Evolutionary conservation across 495 filamentous ascomycete genomes (phyloP), one percentile per base, ranked within the genome.

Genomic region (Acidomyces sp.): DNA sequence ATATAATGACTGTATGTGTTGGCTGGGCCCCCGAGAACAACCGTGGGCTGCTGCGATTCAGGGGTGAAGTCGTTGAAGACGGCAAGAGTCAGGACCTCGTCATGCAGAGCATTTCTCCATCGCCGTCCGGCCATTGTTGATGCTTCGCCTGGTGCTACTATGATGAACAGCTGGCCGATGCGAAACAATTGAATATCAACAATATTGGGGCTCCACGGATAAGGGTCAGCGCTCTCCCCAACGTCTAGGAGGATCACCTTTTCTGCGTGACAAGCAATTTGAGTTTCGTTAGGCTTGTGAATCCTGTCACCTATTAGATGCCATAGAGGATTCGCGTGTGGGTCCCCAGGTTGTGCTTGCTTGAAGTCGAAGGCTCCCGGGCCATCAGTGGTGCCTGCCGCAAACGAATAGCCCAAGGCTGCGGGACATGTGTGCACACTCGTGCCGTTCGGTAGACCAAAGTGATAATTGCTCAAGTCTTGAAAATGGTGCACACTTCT

Each of bases 1-100:
- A 93, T 92, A 59, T 97, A 97, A 57, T 97, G 90, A 11, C 90
- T 85, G 58, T 97, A 97, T 51, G 72, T 85, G 60, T 97, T 97
- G 6, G 87, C 83, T 3, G 88, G 90, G 0, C 83, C 85, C n/a
- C 90, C 90, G 11, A 97, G 65, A 17, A 95, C 83, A 7, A 92
- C 81, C 13, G 84, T 60, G 2, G 85, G 85, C 1, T 70, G 55
- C 7, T 41, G 36, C 1, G 25, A 12, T 18, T 47, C 39, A 15
- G 24, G 15, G 13, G 21, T 19, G 2, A n/a, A 22, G 27, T 34
- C 25, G 29, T 17, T 18, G 2, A 37, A 22, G 16, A 10, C 28
- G 21, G 25, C 34, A 9, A 21, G n/a, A 11, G 25, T 26, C n/a
- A n/a, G n/a, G n/a, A n/a, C n/a, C 23, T 47, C 45, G n/a, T 66